Base-by-base conservation (phyloP, 345 rosid species). In the Eucalyptus marginata region DNA sequence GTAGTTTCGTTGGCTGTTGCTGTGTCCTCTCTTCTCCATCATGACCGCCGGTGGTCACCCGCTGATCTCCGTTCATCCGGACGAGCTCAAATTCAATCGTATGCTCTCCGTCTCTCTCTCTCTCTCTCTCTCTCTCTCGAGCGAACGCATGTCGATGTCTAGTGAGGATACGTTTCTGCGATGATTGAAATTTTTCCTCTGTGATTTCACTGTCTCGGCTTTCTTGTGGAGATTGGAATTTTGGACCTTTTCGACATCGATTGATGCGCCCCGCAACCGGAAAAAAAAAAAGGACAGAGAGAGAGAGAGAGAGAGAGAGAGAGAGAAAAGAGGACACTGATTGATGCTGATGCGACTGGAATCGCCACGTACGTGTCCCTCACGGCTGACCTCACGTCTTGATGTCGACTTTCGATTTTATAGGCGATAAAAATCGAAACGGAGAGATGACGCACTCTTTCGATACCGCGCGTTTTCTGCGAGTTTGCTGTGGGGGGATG, bases 21-120 rank as follows among this genome's bases (percentile, higher is more conserved):
- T 8, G 68, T 27, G 64, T 6, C 15, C 31, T 62, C 31, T 62
- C 68, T 40, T 22, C 47, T 6, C 93, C 89, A 71, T 81, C 79
- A 85, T 86, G 86, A 95, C 94, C 87, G 94, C 90, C 88, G 95
- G 92, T 88, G 95, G 93, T 90, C 94, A 93, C 49, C 95, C 92
- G 91, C 90, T 98, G 89, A 94, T 98, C 95, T 95, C 98, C 54
- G 95, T 98, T 90, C 99, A 96, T 90, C 99, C 99, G 85, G 98
- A 95, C 49, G 99, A 98, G 90, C 97, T 98, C 95, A 96, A 93
- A 91, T 97, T 98, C 92, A 89, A 89, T 31, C 94, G 99, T 98
- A 94, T 58, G 94, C 89, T 87, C 88, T 86, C 64, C n/a, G 31
- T 44, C 71, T 33, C 84, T 59, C 14, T 40, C 40, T 15, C n/a